These are phyloP conservation scores for Syzygium syzygioides DNA, from an alignment of 441 rosid genomes.

Conservation along the genomic window DNA sequence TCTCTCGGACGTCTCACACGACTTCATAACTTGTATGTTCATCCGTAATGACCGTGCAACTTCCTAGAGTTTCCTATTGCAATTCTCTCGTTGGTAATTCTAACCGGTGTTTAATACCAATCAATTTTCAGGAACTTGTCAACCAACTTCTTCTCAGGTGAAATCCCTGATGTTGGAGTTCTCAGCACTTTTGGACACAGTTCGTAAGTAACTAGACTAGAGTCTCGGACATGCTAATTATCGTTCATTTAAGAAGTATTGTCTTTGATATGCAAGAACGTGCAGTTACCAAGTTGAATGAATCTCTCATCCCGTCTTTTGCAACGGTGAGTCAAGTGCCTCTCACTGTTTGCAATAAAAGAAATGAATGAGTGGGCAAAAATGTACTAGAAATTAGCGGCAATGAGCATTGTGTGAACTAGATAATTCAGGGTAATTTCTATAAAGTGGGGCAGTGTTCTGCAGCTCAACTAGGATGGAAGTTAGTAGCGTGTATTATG, in stretches of 20 bases:
- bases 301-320: background rate
- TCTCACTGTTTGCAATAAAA: background rate
- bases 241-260: background rate
- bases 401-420: background rate
- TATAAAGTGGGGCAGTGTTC: background rate
- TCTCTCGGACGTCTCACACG: slow-evolving; percentile 64
- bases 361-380: background rate
- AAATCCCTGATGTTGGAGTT: slow-evolving; percentile 85
- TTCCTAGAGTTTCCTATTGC: background rate
- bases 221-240: background rate
- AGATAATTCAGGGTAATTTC: background rate
- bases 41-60: background rate
- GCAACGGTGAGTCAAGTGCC: background rate
- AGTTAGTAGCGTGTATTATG: background rate
- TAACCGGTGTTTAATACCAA: background rate
- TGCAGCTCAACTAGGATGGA: background rate
- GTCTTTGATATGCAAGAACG: background rate
- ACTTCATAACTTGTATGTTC: slow-evolving; percentile 64
- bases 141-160: slow-evolving; percentile 88
- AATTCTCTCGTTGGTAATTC: background rate
- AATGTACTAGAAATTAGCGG: background rate
- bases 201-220: slow-evolving; percentile 48
- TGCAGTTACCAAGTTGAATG: background rate
- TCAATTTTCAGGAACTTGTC: slow-evolving; percentile 63
- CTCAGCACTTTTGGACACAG: slow-evolving; percentile 61